Evolutionary conservation across 2,329 filamentous ascomycete species (phyloP).

Genomic region (Pezicula radicicola): DNA sequence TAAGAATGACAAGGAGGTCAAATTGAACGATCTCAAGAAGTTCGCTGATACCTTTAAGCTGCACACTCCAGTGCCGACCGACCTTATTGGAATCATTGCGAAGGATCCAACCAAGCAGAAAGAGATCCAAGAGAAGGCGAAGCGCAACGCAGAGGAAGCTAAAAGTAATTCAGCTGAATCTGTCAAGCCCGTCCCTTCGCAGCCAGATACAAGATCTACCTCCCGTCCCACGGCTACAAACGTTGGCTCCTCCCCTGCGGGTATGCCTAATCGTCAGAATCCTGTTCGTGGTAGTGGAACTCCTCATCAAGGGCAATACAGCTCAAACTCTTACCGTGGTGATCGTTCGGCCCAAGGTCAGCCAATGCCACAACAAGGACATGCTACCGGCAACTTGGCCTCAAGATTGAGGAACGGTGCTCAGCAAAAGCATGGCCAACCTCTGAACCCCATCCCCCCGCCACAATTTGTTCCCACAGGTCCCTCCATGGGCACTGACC

Average conservation of each 20-base stretch:
- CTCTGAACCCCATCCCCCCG: slow-evolving; percentile 42
- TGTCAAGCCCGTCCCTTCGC: slow-evolving; percentile 40
- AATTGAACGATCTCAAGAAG: slow-evolving; percentile 90
- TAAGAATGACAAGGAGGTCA: slow-evolving; percentile 81
- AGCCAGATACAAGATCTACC: slow-evolving; percentile 36
- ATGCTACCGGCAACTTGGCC: slow-evolving; percentile 17
- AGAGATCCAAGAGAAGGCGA: slow-evolving; percentile 85
- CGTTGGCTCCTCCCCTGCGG: slow-evolving; percentile 33
- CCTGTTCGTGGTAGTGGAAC: slow-evolving; percentile 32
- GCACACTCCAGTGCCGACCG: slow-evolving; percentile 84
- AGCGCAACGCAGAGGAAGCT: slow-evolving; percentile 67
- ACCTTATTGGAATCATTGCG: slow-evolving; percentile 90
- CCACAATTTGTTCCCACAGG: slow-evolving; percentile 71
- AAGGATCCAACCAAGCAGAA: slow-evolving; percentile 96
- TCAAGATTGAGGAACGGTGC: slow-evolving; percentile 19
- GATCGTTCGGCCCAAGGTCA: slow-evolving; percentile 21
- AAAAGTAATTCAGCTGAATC: slow-evolving; percentile 42
- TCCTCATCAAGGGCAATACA: slow-evolving; percentile 37
- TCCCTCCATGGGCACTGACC: slow-evolving; percentile 57
- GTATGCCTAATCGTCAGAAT: slow-evolving; percentile 23
- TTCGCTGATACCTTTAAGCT: slow-evolving; percentile 95
- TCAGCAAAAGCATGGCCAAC: slow-evolving; percentile 17
- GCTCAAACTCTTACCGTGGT: slow-evolving; percentile 34
- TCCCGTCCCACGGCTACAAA: slow-evolving; percentile 42
- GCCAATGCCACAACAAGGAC: slow-evolving; percentile 15